These are phyloP conservation scores for Adansonia gregorii DNA, from an alignment of 441 rosid species.

Conservation along the genomic window DNA sequence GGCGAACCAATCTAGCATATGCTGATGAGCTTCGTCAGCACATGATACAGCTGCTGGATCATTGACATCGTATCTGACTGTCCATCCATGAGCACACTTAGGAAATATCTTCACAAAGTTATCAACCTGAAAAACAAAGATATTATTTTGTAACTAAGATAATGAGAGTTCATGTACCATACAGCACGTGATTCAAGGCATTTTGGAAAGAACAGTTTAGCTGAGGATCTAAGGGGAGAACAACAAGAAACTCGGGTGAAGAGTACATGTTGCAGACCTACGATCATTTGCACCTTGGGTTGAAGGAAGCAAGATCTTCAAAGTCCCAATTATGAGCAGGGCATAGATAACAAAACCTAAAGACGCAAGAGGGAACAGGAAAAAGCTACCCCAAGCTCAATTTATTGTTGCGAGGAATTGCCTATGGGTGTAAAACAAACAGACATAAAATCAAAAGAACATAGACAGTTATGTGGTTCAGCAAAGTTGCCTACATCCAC, in stretches of 20 bases:
- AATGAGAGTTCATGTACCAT: not conserved
- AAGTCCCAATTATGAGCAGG: not conserved
- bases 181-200: not conserved
- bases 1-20: slow-evolving; percentile 71
- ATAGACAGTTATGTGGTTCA: too few relatives aligned
- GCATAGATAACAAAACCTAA: not conserved
- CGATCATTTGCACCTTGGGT: not conserved
- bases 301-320: not conserved
- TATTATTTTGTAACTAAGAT: not conserved
- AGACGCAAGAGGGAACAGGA: not conserved
- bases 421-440: too few relatives aligned
- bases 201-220: not conserved
- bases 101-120: slow-evolving; percentile 70
- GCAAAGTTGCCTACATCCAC: too few relatives aligned
- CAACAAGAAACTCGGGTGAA: not conserved
- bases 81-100: slow-evolving; percentile 80
- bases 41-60: slow-evolving; percentile 55
- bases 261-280: not conserved
- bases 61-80: slow-evolving; percentile 55
- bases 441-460: too few relatives aligned
- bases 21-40: slow-evolving; percentile 75
- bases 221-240: not conserved
- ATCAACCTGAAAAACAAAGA: slow-evolving; percentile 46
- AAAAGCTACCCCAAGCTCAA: not conserved
- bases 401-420: too few relatives aligned